Conservation (phyloP, 257 asterid genomes). For the Solanum boliviense region DNA sequence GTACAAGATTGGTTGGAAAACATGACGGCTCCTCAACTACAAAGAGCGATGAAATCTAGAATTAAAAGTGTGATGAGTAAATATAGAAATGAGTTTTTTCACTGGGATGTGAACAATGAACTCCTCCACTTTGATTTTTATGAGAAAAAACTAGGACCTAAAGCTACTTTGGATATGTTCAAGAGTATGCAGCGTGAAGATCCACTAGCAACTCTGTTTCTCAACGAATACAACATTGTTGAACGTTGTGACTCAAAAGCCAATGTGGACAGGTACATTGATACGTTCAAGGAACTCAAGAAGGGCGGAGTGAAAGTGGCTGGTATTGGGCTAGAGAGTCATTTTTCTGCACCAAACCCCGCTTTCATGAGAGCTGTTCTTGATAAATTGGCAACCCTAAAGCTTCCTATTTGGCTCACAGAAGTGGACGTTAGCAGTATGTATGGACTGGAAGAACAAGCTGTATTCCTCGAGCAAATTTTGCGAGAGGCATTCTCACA, state of each 20-base stretch:
- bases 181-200: constrained; percentile 26
- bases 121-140: constrained; percentile 54
- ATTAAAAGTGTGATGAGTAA: constrained; percentile 32
- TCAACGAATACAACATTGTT: constrained; percentile 51
- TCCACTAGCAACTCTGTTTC: constrained; percentile 43
- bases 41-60: constrained; percentile 28
- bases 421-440: constrained; percentile 38
- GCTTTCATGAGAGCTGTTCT: neutral
- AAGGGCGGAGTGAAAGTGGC: constrained; percentile 12
- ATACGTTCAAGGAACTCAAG: constrained; percentile 25
- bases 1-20: constrained; percentile 46
- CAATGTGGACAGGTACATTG: constrained; percentile 31
- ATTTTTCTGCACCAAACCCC: neutral
- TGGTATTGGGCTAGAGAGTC: neutral
- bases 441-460: constrained; percentile 22
- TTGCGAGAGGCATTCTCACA: neutral
- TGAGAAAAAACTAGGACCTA: constrained; percentile 41
- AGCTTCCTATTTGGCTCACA: constrained; percentile 62
- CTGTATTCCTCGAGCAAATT: neutral
- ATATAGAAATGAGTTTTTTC: constrained; percentile 48
- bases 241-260: constrained; percentile 40
- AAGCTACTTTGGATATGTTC: constrained; percentile 35
- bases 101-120: constrained; percentile 79
- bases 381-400: neutral
- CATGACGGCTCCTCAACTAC: constrained; percentile 23